phyloP scores from a whole-genome alignment of 208 protist genomes.

The Leishmania aethiopica region DNA sequence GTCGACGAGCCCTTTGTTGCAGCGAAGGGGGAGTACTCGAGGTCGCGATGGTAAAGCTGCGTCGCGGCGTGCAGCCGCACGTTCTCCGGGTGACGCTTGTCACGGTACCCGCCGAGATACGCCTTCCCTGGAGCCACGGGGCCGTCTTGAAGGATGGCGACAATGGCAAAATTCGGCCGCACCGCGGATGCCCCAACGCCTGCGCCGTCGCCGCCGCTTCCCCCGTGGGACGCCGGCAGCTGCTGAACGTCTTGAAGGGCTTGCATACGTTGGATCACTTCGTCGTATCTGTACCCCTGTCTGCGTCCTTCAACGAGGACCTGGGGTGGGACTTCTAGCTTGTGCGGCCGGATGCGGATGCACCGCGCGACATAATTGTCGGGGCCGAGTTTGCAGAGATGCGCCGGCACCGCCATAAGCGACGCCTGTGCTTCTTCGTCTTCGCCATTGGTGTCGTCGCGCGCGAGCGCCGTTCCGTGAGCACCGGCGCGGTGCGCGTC shows the following conservation, averaged over 20 bases:
- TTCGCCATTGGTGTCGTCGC: not conserved
- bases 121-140: conserved; percentile 44
- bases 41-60: conserved; percentile 85
- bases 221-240: conserved; percentile 7
- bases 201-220: not conserved
- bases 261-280: conserved; percentile 56
- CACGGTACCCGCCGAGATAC: conserved; percentile 94
- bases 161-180: conserved; percentile 18
- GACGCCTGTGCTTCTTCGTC: conserved; percentile 22
- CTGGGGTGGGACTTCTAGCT: conserved; percentile 42
- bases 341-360: conserved; percentile 49
- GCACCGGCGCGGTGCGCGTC: not conserved
- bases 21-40: conserved; percentile 67
- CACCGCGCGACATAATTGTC: conserved; percentile 57
- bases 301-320: conserved; percentile 59
- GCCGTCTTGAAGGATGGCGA: conserved; percentile 45
- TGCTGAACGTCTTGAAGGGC: conserved; percentile 15
- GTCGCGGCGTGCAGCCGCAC: conserved; percentile 91
- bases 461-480: too few relatives aligned
- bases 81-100: conserved; percentile 60
- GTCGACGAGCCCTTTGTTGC: conserved; percentile 2
- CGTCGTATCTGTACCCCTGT: conserved; percentile 66
- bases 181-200: not conserved
- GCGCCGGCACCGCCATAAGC: conserved; percentile 41
- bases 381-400: conserved; percentile 44